Conservation (phyloP, 495 filamentous ascomycete species). For the Annulohypoxylon maeteangense region DNA sequence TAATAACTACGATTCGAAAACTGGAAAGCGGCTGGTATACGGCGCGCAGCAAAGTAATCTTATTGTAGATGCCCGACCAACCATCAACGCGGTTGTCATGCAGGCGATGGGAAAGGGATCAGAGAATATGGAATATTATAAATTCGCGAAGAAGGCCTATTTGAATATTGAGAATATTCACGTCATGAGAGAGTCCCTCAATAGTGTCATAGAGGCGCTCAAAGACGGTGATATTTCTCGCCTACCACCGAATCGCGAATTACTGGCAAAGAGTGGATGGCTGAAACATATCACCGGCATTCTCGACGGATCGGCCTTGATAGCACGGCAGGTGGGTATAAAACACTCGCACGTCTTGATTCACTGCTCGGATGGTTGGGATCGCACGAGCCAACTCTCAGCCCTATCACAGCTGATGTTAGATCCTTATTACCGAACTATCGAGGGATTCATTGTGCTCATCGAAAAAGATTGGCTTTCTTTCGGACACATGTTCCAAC, state of each 20-base stretch:
- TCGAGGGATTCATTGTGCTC: constrained; percentile 94
- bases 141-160: constrained; percentile 89
- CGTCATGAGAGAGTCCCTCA: constrained; percentile 93
- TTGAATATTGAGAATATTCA: constrained; percentile 99
- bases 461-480: constrained; percentile 99
- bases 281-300: constrained; percentile 88
- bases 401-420: constrained; percentile 93
- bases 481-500: constrained; percentile 96
- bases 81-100: constrained; percentile 96
- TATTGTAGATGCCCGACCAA: constrained; percentile 96
- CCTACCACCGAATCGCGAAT: constrained; percentile 83
- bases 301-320: constrained; percentile 83
- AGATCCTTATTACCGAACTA: constrained; percentile 93
- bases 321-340: constrained; percentile 88
- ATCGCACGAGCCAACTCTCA: constrained; percentile 94
- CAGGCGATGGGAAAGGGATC: constrained; percentile 93
- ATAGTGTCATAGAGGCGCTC: constrained; percentile 87
- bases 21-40: constrained; percentile 72
- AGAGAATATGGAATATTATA: constrained; percentile 98
- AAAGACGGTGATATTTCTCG: constrained; percentile 92
- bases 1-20: constrained; percentile 57
- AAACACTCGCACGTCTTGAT: constrained; percentile 95
- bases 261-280: constrained; percentile 87
- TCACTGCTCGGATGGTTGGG: constrained; percentile 98
- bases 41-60: constrained; percentile 94